Base-by-base conservation (phyloP, 495 filamentous ascomycete species). In the Penicillium pancosmium region DNA sequence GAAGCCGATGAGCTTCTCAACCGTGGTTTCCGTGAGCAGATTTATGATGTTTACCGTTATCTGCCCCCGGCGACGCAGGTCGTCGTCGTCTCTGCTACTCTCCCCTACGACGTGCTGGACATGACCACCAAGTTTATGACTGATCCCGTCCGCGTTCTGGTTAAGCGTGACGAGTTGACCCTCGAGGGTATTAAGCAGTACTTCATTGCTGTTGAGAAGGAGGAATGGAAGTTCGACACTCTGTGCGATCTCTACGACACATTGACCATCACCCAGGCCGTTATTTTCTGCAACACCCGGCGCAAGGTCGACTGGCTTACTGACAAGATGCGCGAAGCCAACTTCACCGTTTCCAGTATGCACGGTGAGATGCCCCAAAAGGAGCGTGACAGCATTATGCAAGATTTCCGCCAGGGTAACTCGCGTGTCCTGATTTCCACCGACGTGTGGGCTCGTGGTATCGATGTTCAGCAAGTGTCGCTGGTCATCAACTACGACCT, bases 51-150 rank as follows among this genome's bases (percentile, higher is more conserved):
- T 49, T 99, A 96, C 81, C 92, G 92, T 61, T 93, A 96, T 62
- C 88, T 99, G 5, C 94, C 94, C 0, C 95, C 91, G 41, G 90
- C 91, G 23, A 99, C 94, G 47, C 94, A 99, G 77, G 94, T 99
- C 40, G 94, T 99, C 12, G 91, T 99, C 21, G 90, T 99, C 21
- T 98, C 94, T 5, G 94, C 94, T 65, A 99, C 94, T 16, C 86
- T 99, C 46, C 94, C 94, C 21, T 92, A 99, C 77, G 94, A 99
- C 74, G 94, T 99, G 16, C 84, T 99, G 54, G 94, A 99, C 75
- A 93, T 99, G 86, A 99, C 94, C 4, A 98, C 95, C 54, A 98
- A 98, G 75, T 99, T 99, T 85, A 99, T 99, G 94, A 95, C 91
- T 12, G 94, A 99, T 68, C 95, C 94, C 18, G 94, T 99, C 33